Percentiles rank a stretch among this genome's conserved stretches.
Evolutionary conservation across 2,329 filamentous ascomycete species (phyloP).

Genomic region (Monosporascus sp.): DNA sequence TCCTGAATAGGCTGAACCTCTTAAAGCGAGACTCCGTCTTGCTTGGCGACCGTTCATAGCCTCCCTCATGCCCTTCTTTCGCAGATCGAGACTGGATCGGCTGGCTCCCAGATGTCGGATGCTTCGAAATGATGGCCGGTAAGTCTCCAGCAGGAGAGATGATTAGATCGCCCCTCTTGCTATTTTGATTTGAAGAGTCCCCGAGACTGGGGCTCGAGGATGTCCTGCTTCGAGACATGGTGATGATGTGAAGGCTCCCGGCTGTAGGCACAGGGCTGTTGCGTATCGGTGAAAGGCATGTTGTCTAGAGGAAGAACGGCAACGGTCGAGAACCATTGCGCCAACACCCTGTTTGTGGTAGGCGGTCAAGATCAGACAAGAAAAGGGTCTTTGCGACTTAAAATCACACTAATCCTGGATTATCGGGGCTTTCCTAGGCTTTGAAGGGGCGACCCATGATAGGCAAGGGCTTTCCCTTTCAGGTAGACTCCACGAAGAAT

Average conservation of each 20-base stretch:
- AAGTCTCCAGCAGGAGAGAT: background rate
- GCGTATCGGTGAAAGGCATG: background rate
- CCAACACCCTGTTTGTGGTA: no score
- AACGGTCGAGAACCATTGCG: no score
- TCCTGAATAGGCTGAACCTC: constrained; percentile 16
- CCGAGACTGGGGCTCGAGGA: background rate
- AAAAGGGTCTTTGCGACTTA: no score
- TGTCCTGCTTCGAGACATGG: background rate
- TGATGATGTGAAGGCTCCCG: background rate
- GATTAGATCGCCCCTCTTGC: background rate
- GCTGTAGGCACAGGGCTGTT: background rate
- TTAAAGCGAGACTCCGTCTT: background rate
- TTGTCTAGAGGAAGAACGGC: no score
- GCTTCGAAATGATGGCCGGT: background rate
- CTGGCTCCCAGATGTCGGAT: no score
- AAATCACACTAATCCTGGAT: no score
- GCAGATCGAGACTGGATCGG: background rate
- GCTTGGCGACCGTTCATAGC: background rate
- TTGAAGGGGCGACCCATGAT: no score
- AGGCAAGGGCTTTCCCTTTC: background rate
- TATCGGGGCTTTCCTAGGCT: no score
- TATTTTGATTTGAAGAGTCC: background rate
- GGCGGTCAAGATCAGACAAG: no score
- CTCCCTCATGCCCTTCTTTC: background rate
- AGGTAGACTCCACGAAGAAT: background rate